Conservation (phyloP, 305 asterid genomes). For the Plantago coronopus region DNA sequence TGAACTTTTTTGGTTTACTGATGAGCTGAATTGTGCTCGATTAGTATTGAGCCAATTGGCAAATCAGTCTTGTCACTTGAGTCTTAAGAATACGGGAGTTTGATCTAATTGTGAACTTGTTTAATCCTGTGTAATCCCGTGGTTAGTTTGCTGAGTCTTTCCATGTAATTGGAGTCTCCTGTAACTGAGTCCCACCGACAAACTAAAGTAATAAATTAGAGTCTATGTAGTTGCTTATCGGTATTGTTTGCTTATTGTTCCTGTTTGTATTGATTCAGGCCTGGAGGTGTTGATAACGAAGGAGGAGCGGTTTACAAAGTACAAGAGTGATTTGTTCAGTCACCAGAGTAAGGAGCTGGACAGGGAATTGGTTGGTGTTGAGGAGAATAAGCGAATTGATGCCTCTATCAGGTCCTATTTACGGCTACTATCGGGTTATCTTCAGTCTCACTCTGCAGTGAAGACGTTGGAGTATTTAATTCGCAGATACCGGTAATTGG, state of each 20-base stretch:
- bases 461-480: constrained; percentile 82
- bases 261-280: constrained; percentile 39
- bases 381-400: constrained; percentile 63
- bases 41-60: too few relatives aligned
- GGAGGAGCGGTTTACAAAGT: constrained; percentile 65
- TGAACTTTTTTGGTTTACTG: too few relatives aligned
- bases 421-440: constrained; percentile 60
- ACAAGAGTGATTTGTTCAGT: constrained; percentile 70
- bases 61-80: too few relatives aligned
- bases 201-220: neutral
- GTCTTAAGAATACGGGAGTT: too few relatives aligned
- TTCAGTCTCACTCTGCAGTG: constrained; percentile 52
- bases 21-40: too few relatives aligned
- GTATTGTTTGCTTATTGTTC: neutral
- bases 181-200: neutral
- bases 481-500: constrained; percentile 75
- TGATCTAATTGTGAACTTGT: too few relatives aligned
- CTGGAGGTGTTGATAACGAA: constrained; percentile 51
- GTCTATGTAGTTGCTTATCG: neutral
- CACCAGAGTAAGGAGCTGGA: constrained; percentile 67
- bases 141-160: too few relatives aligned
- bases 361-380: constrained; percentile 61
- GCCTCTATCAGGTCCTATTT: constrained; percentile 56
- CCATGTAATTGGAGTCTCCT: neutral
- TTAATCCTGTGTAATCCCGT: too few relatives aligned